Evolutionary conservation across 306 rosid genomes (phyloP), one percentile per base, ranked within the genome.

Genomic region (Begonia peltatifolia): DNA sequence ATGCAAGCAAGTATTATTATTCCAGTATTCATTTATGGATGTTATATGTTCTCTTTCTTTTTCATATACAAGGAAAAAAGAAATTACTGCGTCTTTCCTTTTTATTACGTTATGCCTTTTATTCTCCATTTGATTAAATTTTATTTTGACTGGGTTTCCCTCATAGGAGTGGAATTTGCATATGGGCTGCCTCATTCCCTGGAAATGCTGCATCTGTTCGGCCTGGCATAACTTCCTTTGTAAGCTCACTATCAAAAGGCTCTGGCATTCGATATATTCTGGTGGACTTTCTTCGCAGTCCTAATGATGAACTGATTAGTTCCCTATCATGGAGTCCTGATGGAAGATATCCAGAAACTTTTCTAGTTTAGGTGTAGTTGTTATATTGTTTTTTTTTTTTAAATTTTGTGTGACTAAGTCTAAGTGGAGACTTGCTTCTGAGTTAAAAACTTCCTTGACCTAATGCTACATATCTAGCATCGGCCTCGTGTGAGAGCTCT

Each of bases 141-240:
- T 30, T 63, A 63, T 52, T 43, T 64, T 15, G 20, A 63, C 47
- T 30, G 52, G 22, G 18, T 64, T 64, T 42, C 47, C 59, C 57
- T 62, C 56, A 61, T 77, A 84, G 95, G 69, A 71, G 79, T 42
- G 95, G 93, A 50, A 71, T 85, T 59, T 82, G 87, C 72, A 66
- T 89, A 14, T 89, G 97, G 94, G 82, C 90, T 74, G 95, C 94
- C 60, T 89, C 97, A 70, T 89, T 74, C 73, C 87, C 95, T 2
- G 95, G 90, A 54, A 82, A 75, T 63, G 75, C 90, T 49, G 83
- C 97, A 47, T 78, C 82, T 55, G 83, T 83, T 61, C 82, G 97
- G 74, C 77, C 85, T 41, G 83, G 97, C 11, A 68, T 75, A 51
- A 79, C 81, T 59, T 74, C 90, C 50, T 85, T 76, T 70, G 51